Base-by-base conservation (phyloP, 352 stramenopile species). In the Achlya hypogyna region DNA sequence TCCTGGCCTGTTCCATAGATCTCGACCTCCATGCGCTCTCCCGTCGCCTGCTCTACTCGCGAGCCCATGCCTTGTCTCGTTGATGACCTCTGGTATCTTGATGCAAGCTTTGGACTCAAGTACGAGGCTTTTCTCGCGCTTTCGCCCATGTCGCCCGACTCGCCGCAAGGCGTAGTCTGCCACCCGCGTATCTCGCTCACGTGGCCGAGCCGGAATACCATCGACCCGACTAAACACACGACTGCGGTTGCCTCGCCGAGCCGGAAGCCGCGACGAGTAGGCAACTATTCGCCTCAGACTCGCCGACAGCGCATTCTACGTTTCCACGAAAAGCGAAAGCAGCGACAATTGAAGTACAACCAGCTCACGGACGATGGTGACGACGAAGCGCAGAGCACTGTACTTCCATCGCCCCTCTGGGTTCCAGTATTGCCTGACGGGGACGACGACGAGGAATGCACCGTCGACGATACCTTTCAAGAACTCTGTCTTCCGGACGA, bases 301-400 rank as follows among this genome's bases (percentile, higher is more conserved):
- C 74, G 83, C 4, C 76, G 71, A 22, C 72, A 83, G 58, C 79
- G 81, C 35, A 75, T 91, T 35, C 70, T 73, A 42, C 81, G 81
- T 25, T 91, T 89, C 66, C 79, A 80, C 34, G 78, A 84, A 42
- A 91, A 91, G 76, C 79, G 83, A 54, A 84, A 88, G 59, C 73
- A 77, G 59, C 79, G 80, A 56, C 49, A 56, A 20, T n/a, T 56
- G 10, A 56, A 35, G 31, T 56, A 27, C 25, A n/a, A 12, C 12
- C 14, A 3, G 31, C 31, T 56, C 12, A 1, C 25, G 12, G 49
- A 56, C 25, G 49, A 56, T 9, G 49, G 31, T 16, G 49, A 54
- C 6, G 49, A 56, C 49, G 25, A 56, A 10, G n/a, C 38, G 38
- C 38, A 45, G 2, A 45, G 38, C 38, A 45, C 6, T n/a, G 38